Evolutionary conservation across 2,329 filamentous ascomycete genomes (phyloP).

Genomic region (Cladosporium sp.): DNA sequence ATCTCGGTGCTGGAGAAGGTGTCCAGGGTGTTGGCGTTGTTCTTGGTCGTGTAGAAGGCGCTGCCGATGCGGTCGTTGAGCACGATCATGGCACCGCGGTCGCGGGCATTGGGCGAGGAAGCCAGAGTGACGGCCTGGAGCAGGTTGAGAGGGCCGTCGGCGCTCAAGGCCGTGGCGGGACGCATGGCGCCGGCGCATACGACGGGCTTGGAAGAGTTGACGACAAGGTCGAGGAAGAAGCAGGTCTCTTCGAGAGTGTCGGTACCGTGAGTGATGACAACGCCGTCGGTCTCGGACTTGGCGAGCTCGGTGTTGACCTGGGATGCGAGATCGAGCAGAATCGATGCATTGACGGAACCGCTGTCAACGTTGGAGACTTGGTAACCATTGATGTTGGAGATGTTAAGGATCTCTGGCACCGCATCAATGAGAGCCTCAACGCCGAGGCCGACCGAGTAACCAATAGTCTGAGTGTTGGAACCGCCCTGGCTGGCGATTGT

Average conservation of each 20-base stretch:
- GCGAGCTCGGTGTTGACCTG: conserved; percentile 49
- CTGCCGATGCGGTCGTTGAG: conserved; percentile 59
- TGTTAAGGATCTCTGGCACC: conserved; percentile 51
- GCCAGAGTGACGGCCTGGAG: conserved; percentile 58
- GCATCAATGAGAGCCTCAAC: conserved; percentile 51
- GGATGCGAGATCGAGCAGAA: conserved; percentile 47
- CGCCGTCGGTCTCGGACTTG: conserved; percentile 40
- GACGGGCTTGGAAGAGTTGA: conserved; percentile 56
- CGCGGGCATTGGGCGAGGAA: conserved; percentile 39
- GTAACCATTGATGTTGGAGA: conserved; percentile 52
- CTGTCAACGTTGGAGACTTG: conserved; percentile 36
- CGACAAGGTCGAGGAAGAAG: conserved; percentile 58
- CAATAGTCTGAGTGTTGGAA: conserved; percentile 50
- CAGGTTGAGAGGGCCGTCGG: conserved; percentile 61
- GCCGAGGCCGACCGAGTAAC: conserved; percentile 51
- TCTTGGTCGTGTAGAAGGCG: conserved; percentile 58
- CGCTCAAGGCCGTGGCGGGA: conserved; percentile 58
- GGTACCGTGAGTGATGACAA: conserved; percentile 62
- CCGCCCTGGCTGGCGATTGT: conserved; percentile 54
- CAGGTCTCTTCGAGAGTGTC: conserved; percentile 62
- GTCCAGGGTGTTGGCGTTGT: conserved; percentile 59
- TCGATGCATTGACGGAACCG: conserved; percentile 42
- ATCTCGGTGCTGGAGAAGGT: conserved; percentile 58
- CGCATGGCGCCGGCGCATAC: conserved; percentile 61
- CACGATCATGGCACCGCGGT: conserved; percentile 56